Conservation (phyloP, 2,329 filamentous ascomycete genomes). For the Aspergillus piperis region DNA sequence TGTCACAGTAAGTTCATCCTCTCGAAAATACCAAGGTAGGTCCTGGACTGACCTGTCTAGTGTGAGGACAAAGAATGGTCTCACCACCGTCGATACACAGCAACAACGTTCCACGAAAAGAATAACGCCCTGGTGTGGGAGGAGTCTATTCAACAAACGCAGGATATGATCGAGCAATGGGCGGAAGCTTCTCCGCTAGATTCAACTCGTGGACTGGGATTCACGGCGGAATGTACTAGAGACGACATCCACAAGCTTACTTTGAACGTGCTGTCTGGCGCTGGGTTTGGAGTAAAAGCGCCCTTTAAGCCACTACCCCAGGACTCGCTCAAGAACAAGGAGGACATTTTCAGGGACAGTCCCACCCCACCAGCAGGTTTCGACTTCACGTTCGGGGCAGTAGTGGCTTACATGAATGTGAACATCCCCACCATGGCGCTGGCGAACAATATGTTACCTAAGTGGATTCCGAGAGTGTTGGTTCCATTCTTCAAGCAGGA, state of each 20-base stretch:
- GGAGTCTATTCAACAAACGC: conserved; percentile 35
- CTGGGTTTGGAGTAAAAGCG: conserved; percentile 36
- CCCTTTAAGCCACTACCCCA: conserved; percentile 19
- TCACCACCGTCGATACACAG: conserved; percentile 47
- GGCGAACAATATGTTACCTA: conserved; percentile 21
- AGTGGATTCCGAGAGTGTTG: conserved; percentile 22
- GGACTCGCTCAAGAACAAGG: conserved; percentile 19
- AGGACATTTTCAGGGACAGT: conserved; percentile 25
- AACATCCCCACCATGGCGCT: conserved; percentile 17
- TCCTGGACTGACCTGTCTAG: conserved; percentile 11
- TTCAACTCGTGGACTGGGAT: not conserved
- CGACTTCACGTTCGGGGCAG: conserved; percentile 24
- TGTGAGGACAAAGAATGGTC: conserved; percentile 41
- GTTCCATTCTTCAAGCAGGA: conserved; percentile 35
- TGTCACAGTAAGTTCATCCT: conserved; percentile 27
- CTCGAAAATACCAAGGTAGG: not conserved
- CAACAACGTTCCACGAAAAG: conserved; percentile 48
- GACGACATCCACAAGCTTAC: conserved; percentile 39
- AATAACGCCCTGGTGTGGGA: conserved; percentile 45
- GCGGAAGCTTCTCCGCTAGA: not conserved
- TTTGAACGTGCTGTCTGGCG: conserved; percentile 41
- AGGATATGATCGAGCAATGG: conserved; percentile 35
- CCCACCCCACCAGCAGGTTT: conserved; percentile 21
- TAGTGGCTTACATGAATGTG: conserved; percentile 29
- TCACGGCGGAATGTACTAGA: conserved; percentile 23